Evolutionary conservation across 108 stramenopile genomes (phyloP).

Genomic region (Skeletonema grethae): DNA sequence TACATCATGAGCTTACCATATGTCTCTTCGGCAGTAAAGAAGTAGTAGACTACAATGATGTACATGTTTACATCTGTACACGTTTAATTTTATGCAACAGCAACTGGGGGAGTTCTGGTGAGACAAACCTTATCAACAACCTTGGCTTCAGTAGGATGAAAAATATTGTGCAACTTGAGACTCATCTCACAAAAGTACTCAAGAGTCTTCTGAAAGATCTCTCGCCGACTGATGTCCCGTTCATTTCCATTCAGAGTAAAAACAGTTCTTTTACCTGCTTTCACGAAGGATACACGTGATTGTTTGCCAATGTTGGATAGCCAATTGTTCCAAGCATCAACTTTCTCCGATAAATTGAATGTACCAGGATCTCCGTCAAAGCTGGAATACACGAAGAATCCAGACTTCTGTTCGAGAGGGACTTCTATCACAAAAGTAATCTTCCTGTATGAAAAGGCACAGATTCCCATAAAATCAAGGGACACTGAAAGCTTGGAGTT

Average conservation of each 20-base stretch:
- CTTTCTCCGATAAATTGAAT: conserved; percentile 16
- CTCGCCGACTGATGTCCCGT: conserved; percentile 27
- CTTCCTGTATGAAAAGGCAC: conserved; percentile 40
- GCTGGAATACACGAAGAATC: conserved; percentile 41
- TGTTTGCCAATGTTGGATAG: conserved; percentile 17
- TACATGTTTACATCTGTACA: not conserved
- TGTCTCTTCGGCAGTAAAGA: too few species aligned
- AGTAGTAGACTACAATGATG: too few species aligned
- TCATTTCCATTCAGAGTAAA: conserved; percentile 41
- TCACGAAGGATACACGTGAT: conserved; percentile 30
- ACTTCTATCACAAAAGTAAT: conserved; percentile 46
- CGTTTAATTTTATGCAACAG: conserved; percentile 14
- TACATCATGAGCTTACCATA: too few species aligned
- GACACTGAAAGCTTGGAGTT: conserved; percentile 39
- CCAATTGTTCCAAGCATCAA: conserved; percentile 46
- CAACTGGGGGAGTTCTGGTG: conserved; percentile 32
- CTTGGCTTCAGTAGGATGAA: conserved; percentile 33
- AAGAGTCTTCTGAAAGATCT: conserved; percentile 40
- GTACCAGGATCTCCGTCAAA: conserved; percentile 22
- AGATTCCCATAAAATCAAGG: conserved; percentile 41
- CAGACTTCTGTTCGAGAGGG: conserved; percentile 28
- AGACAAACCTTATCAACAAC: conserved; percentile 40
- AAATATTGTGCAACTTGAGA: conserved; percentile 44
- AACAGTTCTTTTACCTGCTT: conserved; percentile 35
- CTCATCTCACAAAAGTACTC: conserved; percentile 44